Base-by-base conservation (phyloP, 495 filamentous ascomycete species). In the Aspergillus bertholletiae region DNA sequence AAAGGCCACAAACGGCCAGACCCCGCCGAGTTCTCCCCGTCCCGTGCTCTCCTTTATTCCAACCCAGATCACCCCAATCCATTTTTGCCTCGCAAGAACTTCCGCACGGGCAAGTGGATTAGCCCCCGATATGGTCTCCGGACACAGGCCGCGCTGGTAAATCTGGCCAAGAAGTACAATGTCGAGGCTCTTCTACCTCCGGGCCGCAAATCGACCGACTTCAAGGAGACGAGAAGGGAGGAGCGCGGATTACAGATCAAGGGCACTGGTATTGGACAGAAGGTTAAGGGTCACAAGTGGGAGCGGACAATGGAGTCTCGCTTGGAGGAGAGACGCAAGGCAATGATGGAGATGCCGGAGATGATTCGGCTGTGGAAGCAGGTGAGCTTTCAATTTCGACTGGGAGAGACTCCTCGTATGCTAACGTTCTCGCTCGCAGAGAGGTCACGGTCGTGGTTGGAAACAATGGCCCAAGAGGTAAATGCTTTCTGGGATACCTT, bases 321-420 rank as follows among this genome's bases (percentile, higher is more conserved):
- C 69, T 80, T 97, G 77, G 92, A 96, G 70, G 84, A 87, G 76
- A 83, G 92, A 68, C 87, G 85, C 80, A 79, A 88, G 71, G 94
- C 94, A 49, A 97, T 98, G 92, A 66, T 89, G 75, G 85, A 83
- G 53, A 98, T 98, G 94, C 90, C 92, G 57, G 80, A 85, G 63
- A 82, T 96, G 76, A 85, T 98, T 61, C 78, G 87, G 70, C 76
- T 86, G 72, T 98, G 94, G 95, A 94, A 96, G 76, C 85, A 90
- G 87, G 91, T 94, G 70, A 69, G 81, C 75, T 35, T 49, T 20
- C 13, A 15, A 37, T n/a, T 2, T 37, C 34, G 13, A 37, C 34
- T 5, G 34, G 11, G 34, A 37, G 17, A 15, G 9, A 37, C 57
- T 48, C 40, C 20, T 52, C 28, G 8, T 18, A 45, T 6, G 11